Evolutionary conservation across 2,329 filamentous ascomycete species (phyloP).

Genomic region (Aspergillus sp.): DNA sequence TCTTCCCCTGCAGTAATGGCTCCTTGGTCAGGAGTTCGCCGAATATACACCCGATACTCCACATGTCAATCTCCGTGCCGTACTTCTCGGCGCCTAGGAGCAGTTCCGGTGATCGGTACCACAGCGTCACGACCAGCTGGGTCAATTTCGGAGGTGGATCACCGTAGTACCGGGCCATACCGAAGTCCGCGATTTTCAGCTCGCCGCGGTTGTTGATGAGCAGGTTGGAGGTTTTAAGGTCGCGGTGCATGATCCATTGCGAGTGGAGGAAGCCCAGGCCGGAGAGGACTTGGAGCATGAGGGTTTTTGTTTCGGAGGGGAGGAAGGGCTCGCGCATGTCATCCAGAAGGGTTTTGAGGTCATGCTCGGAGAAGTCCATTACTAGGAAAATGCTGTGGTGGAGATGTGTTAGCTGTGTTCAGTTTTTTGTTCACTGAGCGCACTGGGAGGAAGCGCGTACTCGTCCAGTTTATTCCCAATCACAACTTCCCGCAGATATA

Average conservation of each 20-base stretch:
- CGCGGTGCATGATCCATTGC: constrained; percentile 88
- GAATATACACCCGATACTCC: constrained; percentile 95
- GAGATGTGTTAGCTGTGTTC: neutral
- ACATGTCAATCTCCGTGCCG: constrained; percentile 79
- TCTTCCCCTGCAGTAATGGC: constrained; percentile 80
- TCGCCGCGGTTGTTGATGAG: constrained; percentile 92
- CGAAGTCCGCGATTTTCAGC: constrained; percentile 96
- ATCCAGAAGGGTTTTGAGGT: constrained; percentile 87
- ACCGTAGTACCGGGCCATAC: constrained; percentile 89
- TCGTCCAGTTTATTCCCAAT: constrained; percentile 65
- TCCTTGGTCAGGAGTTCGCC: constrained; percentile 83
- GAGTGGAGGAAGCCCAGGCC: constrained; percentile 84
- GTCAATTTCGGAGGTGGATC: constrained; percentile 78
- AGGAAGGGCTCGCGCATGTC: constrained; percentile 94
- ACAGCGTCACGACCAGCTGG: constrained; percentile 91
- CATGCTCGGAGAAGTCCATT: constrained; percentile 97
- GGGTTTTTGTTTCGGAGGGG: constrained; percentile 86
- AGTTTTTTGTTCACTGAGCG: neutral
- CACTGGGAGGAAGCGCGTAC: constrained; percentile 39
- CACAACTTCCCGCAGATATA: constrained; percentile 79
- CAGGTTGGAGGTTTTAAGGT: constrained; percentile 91
- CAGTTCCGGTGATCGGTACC: constrained; percentile 92
- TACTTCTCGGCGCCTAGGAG: constrained; percentile 79
- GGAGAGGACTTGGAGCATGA: constrained; percentile 77
- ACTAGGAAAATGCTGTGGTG: constrained; percentile 77